A percentile compares a stretch with the other conserved stretches of the same genome.
These are phyloP conservation scores for Rhazya stricta DNA, from an alignment of 257 asterid species.

Conservation along the genomic window DNA sequence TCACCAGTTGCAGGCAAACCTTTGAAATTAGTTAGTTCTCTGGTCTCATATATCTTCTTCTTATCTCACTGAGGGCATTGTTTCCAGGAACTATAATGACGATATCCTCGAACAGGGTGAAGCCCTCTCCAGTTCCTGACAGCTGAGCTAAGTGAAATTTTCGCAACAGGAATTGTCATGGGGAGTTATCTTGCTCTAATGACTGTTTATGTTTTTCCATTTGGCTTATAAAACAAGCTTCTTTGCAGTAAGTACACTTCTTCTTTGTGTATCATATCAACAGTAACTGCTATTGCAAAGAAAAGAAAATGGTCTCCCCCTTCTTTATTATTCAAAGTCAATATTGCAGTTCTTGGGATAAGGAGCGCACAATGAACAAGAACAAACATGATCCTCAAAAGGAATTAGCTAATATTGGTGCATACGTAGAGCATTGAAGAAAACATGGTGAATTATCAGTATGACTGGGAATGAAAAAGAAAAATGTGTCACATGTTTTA, in stretches of 20 bases:
- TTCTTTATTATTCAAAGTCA: not conserved
- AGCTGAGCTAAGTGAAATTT: conserved; percentile 54
- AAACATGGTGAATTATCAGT: not conserved
- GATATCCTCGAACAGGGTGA: conserved; percentile 58
- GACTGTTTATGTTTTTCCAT: conserved; percentile 52
- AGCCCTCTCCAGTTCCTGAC: conserved; percentile 62
- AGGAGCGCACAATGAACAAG: not conserved
- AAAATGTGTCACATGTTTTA: not conserved
- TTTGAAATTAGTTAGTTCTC: not conserved
- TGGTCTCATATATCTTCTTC: not conserved
- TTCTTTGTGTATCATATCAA: not conserved
- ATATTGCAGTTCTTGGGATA: not conserved
- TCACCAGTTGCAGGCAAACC: not conserved
- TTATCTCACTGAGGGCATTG: not conserved
- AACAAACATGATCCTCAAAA: not conserved
- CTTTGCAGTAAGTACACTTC: conserved; percentile 35
- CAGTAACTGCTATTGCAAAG: not conserved
- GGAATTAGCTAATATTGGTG: not conserved
- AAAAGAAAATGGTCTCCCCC: not conserved
- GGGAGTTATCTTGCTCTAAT: conserved; percentile 59
- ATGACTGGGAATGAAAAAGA: too few relatives aligned
- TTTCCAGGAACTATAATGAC: conserved; percentile 62
- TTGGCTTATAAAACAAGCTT: conserved; percentile 43
- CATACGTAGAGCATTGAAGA: not conserved
- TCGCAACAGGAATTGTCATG: conserved; percentile 52